These are phyloP conservation scores for Podospora appendiculata DNA, from an alignment of 495 filamentous ascomycete species.

Conservation along the genomic window DNA sequence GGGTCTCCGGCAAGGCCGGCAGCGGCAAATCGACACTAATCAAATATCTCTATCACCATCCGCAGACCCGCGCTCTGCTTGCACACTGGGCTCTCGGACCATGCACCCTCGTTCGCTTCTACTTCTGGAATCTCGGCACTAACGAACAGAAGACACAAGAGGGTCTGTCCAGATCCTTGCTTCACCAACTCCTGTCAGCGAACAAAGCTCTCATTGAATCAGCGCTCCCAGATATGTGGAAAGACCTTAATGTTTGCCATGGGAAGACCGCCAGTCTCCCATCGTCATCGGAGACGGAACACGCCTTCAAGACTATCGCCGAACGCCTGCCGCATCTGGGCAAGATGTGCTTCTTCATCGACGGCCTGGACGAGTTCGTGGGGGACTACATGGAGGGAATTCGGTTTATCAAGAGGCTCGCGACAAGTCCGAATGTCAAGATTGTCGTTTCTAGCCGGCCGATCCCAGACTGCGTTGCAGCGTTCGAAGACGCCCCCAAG, in stretches of 20 bases:
- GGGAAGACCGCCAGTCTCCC: not conserved
- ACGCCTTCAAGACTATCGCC: not conserved
- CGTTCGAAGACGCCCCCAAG: conserved; percentile 3
- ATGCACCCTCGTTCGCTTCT: conserved; percentile 12
- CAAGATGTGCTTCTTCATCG: conserved; percentile 19
- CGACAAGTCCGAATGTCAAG: conserved; percentile 26
- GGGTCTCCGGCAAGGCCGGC: conserved; percentile 31
- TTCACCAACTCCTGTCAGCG: conserved; percentile 27
- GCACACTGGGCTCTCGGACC: conserved; percentile 11
- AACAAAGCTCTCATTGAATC: conserved; percentile 13
- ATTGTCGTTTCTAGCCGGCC: conserved; percentile 44
- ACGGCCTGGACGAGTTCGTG: conserved; percentile 19
- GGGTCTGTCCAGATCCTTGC: conserved; percentile 34
- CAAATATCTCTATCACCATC: conserved; percentile 21
- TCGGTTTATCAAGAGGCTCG: not conserved
- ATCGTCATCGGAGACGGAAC: not conserved
- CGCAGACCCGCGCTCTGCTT: conserved; percentile 2
- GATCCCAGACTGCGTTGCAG: conserved; percentile 1
- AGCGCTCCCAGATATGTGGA: not conserved
- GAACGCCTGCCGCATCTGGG: too few relatives aligned
- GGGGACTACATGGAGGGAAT: conserved; percentile 10
- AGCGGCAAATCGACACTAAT: conserved; percentile 35
- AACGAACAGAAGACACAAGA: conserved; percentile 31
- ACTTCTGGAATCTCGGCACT: conserved; percentile 29
- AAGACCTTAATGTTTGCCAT: not conserved